Evolutionary conservation across 108 stramenopile genomes (phyloP).

Genomic region (Nitzschia palea): DNA sequence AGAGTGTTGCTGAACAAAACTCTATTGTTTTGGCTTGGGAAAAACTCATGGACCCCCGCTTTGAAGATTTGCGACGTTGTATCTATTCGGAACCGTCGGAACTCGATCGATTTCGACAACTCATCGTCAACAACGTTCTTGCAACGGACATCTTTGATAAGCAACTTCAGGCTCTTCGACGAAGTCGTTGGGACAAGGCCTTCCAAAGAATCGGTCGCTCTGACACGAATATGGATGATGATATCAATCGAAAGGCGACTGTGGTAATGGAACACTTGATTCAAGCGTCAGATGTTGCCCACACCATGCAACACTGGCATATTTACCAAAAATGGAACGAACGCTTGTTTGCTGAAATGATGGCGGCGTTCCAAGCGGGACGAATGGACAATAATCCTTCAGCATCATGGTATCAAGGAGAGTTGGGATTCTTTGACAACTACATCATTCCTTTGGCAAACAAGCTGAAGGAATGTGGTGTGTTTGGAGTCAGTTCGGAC

Average conservation of each 20-base stretch:
- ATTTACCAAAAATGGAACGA: constrained; percentile 56
- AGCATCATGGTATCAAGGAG: constrained; percentile 59
- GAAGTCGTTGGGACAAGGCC: constrained; percentile 55
- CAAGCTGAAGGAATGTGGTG: constrained; percentile 60
- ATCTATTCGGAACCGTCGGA: constrained; percentile 38
- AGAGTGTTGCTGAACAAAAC: constrained; percentile 51
- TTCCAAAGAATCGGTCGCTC: constrained; percentile 15
- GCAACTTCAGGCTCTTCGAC: constrained; percentile 33
- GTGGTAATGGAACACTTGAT: constrained; percentile 60
- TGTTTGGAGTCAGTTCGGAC: constrained; percentile 58
- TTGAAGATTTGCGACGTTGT: constrained; percentile 24
- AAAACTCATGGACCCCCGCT: constrained; percentile 46
- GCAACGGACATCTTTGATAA: constrained; percentile 59
- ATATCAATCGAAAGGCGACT: constrained; percentile 47
- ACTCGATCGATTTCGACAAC: constrained; percentile 50
- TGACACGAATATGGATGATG: background rate
- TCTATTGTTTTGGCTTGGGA: constrained; percentile 50
- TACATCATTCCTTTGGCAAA: constrained; percentile 69
- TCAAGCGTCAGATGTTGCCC: constrained; percentile 60
- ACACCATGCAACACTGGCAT: constrained; percentile 66
- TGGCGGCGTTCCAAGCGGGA: constrained; percentile 45
- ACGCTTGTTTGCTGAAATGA: constrained; percentile 57
- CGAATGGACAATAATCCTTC: constrained; percentile 45
- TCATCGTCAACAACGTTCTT: constrained; percentile 48
- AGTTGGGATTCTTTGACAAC: constrained; percentile 61